Evolutionary conservation across 176 grass and related monocot genomes (phyloP).

Genomic region (Carex cristatella): DNA sequence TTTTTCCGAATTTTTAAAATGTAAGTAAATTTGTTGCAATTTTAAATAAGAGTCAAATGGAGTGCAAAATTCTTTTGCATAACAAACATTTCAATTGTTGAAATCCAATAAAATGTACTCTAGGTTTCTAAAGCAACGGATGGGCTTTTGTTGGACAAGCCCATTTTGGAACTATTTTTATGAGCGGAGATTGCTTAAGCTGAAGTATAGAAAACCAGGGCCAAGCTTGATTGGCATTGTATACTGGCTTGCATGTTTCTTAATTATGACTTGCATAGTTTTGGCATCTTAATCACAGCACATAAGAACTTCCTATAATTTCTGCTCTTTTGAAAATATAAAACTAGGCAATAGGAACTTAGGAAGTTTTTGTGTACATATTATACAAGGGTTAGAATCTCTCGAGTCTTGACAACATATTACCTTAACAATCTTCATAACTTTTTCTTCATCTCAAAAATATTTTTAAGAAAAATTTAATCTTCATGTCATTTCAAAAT

Average conservation of each 20-base stretch:
- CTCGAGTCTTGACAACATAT: too few relatives aligned
- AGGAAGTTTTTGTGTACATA: not conserved
- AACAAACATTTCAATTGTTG: not conserved
- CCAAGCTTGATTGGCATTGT: not conserved
- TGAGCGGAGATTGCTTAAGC: not conserved
- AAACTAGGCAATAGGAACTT: not conserved
- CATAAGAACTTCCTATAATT: not conserved
- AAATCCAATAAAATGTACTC: not conserved
- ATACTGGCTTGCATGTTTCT: not conserved
- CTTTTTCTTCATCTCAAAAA: too few relatives aligned
- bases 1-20: not conserved
- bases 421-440: too few relatives aligned
- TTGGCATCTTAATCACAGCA: not conserved
- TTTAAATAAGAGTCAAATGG: not conserved
- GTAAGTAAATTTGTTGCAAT: not conserved
- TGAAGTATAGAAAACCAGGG: not conserved
- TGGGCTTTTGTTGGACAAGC: not conserved
- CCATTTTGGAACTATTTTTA: not conserved
- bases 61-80: not conserved
- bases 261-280: not conserved
- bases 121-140: not conserved
- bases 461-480: too few relatives aligned
- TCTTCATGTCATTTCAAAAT: too few relatives aligned
- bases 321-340: not conserved
- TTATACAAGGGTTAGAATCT: not conserved